A percentile compares a stretch with the other conserved stretches of the same genome.
These are phyloP conservation scores for Fusarium lyarnte DNA, from an alignment of 2,329 filamentous ascomycete genomes.

Conservation along the genomic window DNA sequence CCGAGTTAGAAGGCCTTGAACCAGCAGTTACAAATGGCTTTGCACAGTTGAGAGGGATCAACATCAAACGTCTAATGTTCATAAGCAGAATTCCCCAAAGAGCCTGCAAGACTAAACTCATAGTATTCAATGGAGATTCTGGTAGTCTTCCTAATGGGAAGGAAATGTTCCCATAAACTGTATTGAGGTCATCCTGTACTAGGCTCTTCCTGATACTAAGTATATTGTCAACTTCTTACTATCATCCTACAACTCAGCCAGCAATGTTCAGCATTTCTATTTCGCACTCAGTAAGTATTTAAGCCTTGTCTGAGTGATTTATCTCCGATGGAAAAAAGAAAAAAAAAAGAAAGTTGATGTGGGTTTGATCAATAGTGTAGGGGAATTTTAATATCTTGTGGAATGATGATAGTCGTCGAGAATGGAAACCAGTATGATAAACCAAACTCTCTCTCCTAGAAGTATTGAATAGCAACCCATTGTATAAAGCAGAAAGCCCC, in stretches of 20 bases:
- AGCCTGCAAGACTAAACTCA: background rate
- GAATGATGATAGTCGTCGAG: background rate
- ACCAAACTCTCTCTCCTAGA: background rate
- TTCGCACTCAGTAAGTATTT: background rate
- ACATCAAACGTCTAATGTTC: constrained; percentile 15
- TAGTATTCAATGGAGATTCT: constrained; percentile 44
- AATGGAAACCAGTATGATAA: background rate
- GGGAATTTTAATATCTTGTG: background rate
- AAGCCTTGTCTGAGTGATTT: background rate
- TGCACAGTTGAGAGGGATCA: constrained; percentile 28
- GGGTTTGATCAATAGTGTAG: background rate
- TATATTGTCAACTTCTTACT: background rate
- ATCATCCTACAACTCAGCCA: background rate
- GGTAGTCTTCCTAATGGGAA: background rate
- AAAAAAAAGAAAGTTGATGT: background rate
- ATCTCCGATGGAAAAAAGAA: background rate
- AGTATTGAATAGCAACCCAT: background rate
- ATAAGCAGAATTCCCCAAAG: background rate
- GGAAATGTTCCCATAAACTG: background rate
- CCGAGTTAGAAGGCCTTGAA: constrained; percentile 19
- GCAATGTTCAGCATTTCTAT: background rate
- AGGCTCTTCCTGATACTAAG: background rate
- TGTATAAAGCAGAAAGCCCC: background rate
- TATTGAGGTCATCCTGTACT: background rate
- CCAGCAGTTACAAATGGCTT: constrained; percentile 33